These are phyloP conservation scores for Aspergillus panamensis DNA, from an alignment of 495 filamentous ascomycete genomes.

Conservation along the genomic window DNA sequence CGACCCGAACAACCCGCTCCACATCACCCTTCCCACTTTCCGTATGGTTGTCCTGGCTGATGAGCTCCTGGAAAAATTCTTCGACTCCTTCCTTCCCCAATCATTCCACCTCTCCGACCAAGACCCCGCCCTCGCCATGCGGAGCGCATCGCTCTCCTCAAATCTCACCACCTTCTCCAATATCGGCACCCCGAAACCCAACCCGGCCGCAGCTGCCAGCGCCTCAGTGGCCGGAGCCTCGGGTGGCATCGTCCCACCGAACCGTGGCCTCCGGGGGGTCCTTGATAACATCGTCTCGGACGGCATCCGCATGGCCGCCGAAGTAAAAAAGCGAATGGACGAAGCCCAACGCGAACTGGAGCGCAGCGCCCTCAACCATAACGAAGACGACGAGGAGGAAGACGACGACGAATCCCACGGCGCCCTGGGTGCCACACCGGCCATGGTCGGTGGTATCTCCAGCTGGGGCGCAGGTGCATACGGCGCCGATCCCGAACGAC, in stretches of 20 bases:
- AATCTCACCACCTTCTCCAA: slow-evolving; percentile 79
- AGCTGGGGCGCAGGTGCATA: slow-evolving; percentile 48
- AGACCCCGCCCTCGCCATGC: slow-evolving; percentile 33
- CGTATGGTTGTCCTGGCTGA: slow-evolving; percentile 97
- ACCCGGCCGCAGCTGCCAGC: slow-evolving; percentile 34
- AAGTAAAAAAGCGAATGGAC: slow-evolving; percentile 88
- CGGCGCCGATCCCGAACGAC: slow-evolving; percentile 53
- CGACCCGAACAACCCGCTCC: slow-evolving; percentile 84
- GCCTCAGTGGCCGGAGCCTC: slow-evolving; percentile 43
- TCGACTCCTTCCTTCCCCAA: slow-evolving; percentile 74
- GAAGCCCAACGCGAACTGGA: slow-evolving; percentile 84
- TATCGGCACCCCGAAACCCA: slow-evolving; percentile 49
- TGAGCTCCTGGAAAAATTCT: slow-evolving; percentile 92
- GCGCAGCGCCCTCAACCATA: slow-evolving; percentile 65
- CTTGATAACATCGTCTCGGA: slow-evolving; percentile 96
- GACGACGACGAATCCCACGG: slow-evolving; percentile 47
- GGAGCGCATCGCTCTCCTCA: slow-evolving; percentile 63
- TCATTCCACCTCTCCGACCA: slow-evolving; percentile 64
- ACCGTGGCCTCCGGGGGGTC: slow-evolving; percentile 81
- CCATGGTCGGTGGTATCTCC: slow-evolving; percentile 42
- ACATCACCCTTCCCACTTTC: slow-evolving; percentile 97
- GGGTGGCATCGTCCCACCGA: slow-evolving; percentile 55
- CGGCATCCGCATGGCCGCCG: slow-evolving; percentile 89
- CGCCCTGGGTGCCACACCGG: slow-evolving; percentile 21
- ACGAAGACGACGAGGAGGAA: slow-evolving; percentile 76